Base-by-base conservation (phyloP, 2,329 filamentous ascomycete genomes). In the Neodidymelliopsis sp. region DNA sequence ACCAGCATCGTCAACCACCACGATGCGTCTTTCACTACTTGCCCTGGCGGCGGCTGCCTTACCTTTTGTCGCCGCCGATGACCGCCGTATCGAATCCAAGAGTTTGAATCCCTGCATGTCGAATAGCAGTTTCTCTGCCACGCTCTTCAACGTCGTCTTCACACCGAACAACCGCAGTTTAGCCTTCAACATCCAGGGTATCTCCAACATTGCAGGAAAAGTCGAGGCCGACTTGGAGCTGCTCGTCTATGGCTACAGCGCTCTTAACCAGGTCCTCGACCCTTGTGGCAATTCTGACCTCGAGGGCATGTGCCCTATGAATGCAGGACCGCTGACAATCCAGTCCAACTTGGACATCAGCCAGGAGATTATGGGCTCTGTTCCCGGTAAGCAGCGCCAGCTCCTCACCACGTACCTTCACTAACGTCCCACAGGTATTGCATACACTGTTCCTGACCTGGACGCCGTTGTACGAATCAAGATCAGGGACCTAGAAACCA, bases 301-400 rank as follows among this genome's bases (percentile, higher is more conserved):
- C 24, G 79, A 95, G 54, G 90, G 91, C 71, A 82, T 97, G 65
- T 97, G 93, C 74, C 92, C 92, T 49, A 96, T 97, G 91, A 88
- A 85, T 56, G 84, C 90, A 7, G 91, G 91, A 59, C 87, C 89
- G 63, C 87, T 96, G 68, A 83, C 88, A 45, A 82, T 96, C 66
- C 81, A 84, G 40, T 91, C 91, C 67, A 89, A 88, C 65, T 70
- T 93, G 25, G 58, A 65, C 42, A 63, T 72, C 18, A 72, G 77
- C 2, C 75, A 94, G 37, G 76, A 79, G 19, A 83, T 88, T 28
- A 75, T 90, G 50, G 74, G 77, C 18, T 74, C 83, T 43, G 86
- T 97, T 65, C 92, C 92, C 49, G 84, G 81, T 80, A 72, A 57
- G 77, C 15, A 16, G 24, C 12, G 6, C 68, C 19, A 28, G 13